phyloP scores from a whole-genome alignment of 176 grass and related monocot species.

The Oryza meridionalis region DNA sequence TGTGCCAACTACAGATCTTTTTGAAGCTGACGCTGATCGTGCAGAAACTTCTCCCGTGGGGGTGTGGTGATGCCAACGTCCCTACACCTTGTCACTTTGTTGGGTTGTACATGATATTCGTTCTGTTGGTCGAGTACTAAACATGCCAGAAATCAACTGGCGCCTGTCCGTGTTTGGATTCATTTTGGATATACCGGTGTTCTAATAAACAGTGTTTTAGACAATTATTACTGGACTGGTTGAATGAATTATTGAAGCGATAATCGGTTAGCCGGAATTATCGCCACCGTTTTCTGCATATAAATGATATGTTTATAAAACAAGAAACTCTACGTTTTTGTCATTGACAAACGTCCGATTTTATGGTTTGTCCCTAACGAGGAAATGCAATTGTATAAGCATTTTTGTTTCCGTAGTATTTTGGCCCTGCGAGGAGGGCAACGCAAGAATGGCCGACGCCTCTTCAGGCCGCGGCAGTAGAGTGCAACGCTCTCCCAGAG shows the following conservation, averaged over 20 bases:
- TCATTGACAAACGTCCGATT: too few species aligned
- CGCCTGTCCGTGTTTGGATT: not conserved
- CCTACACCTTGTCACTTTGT: slow-evolving; percentile 23
- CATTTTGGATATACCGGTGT: slow-evolving; percentile 31
- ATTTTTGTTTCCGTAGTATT: too few species aligned
- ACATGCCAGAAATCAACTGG: slow-evolving; percentile 10
- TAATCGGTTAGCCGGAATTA: not conserved
- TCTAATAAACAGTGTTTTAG: slow-evolving; percentile 29
- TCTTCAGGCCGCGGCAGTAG: too few species aligned
- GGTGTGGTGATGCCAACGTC: not conserved
- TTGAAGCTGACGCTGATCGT: slow-evolving; percentile 14
- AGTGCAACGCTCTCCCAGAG: too few species aligned
- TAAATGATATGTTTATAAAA: too few species aligned
- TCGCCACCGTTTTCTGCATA: not conserved
- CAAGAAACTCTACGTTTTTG: too few species aligned
- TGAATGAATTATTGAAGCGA: not conserved
- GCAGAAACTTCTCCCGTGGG: not conserved
- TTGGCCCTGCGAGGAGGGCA: too few species aligned
- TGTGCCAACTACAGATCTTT: not conserved
- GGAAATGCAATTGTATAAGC: too few species aligned
- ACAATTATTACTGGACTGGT: not conserved
- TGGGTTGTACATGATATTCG: slow-evolving; percentile 40
- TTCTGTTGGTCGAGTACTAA: slow-evolving; percentile 20
- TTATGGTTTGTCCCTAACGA: too few species aligned
- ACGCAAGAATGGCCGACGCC: too few species aligned